phyloP scores from a whole-genome alignment of 2,329 filamentous ascomycete genomes.

The Chaetomiaceae sp. region DNA sequence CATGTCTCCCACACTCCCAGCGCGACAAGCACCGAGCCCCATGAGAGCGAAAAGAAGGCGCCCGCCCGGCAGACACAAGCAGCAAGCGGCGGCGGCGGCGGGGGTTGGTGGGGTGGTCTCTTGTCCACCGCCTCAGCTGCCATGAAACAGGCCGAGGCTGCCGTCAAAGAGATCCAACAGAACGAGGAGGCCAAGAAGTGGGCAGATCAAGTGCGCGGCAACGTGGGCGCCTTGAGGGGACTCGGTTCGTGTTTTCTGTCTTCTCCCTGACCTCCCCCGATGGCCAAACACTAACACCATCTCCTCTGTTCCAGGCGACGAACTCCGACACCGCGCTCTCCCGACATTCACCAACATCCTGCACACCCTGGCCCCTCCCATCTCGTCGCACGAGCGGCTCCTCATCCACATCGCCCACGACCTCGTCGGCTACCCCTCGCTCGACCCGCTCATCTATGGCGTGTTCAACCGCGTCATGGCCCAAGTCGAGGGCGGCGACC shows the following conservation, averaged over 20 bases:
- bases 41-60: slow-evolving; percentile 52
- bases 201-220: slow-evolving; percentile 89
- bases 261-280: neutral
- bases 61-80: slow-evolving; percentile 40
- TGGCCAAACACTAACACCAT: slow-evolving; percentile 15
- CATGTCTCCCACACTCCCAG: slow-evolving; percentile 68
- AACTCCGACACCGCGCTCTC: slow-evolving; percentile 77
- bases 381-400: slow-evolving; percentile 92
- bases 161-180: slow-evolving; percentile 90
- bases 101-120: slow-evolving; percentile 86
- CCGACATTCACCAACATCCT: slow-evolving; percentile 94
- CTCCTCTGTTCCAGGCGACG: slow-evolving; percentile 60
- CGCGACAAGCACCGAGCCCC: slow-evolving; percentile 57
- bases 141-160: slow-evolving; percentile 86
- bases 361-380: slow-evolving; percentile 91
- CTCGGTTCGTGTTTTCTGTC: slow-evolving; percentile 53
- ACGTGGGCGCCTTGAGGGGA: slow-evolving; percentile 71
- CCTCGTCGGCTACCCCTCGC: slow-evolving; percentile 85
- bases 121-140: slow-evolving; percentile 79
- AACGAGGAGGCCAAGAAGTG: slow-evolving; percentile 96
- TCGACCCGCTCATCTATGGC: slow-evolving; percentile 86
- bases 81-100: slow-evolving; percentile 36
- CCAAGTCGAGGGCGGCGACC: slow-evolving; percentile 95
- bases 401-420: slow-evolving; percentile 98
- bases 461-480: slow-evolving; percentile 96